These are phyloP conservation scores for Pestalotiopsis sp. DNA, from an alignment of 2,329 filamentous ascomycete species.

Conservation along the genomic window DNA sequence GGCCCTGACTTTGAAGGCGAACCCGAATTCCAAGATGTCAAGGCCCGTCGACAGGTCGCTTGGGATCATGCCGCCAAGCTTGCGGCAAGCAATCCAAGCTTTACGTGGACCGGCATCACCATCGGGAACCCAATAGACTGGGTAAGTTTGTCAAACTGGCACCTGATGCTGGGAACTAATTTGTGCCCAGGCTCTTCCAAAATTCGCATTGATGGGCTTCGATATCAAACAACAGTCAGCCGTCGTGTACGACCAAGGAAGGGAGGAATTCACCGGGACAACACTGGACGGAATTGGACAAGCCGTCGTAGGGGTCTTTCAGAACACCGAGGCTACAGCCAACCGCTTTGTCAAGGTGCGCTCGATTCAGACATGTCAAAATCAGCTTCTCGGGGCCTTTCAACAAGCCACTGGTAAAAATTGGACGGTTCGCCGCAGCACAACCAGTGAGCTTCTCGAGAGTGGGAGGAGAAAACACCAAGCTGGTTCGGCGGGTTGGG, in stretches of 20 bases:
- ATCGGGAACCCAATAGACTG: constrained; percentile 35
- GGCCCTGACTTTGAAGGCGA: constrained; percentile 22
- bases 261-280: constrained; percentile 31
- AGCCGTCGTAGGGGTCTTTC: constrained; percentile 18
- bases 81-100: constrained; percentile 21
- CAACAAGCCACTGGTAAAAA: constrained; percentile 20
- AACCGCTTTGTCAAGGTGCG: constrained; percentile 31
- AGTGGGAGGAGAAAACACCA: constrained; percentile 25
- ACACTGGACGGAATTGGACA: constrained; percentile 32
- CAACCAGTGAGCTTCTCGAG: constrained; percentile 20
- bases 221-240: constrained; percentile 24
- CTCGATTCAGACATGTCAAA: constrained; percentile 29
- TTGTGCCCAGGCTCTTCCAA: constrained; percentile 15
- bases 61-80: constrained; percentile 26
- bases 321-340: constrained; percentile 15
- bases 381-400: constrained; percentile 29
- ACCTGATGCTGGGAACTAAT: neutral
- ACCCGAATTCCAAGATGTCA: constrained; percentile 28
- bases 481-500: constrained; percentile 25
- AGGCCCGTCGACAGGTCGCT: constrained; percentile 20
- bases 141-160: constrained; percentile 22
- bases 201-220: constrained; percentile 33
- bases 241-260: constrained; percentile 29
- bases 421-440: constrained; percentile 26
- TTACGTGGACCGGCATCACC: constrained; percentile 33